These are phyloP conservation scores for Candida sakaeoensis DNA, from an alignment of 805 yeast genomes.

Conservation along the genomic window DNA sequence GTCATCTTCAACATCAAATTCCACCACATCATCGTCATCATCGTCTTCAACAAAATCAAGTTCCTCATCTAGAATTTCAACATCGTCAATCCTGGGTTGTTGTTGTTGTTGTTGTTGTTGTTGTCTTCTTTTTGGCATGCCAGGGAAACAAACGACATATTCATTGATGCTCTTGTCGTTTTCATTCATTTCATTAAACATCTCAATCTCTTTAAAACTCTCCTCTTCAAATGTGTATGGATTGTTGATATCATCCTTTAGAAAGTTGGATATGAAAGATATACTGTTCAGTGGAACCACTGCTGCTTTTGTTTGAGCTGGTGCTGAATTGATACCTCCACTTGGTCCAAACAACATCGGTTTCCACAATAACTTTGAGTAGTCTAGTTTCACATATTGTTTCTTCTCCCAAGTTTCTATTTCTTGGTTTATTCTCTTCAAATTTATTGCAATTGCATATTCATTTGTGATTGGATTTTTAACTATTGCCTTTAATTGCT, in stretches of 20 bases:
- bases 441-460: constrained; percentile 54
- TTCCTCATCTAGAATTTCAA: constrained; percentile 18
- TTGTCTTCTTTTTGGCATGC: constrained; percentile 15
- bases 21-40: constrained; percentile 15
- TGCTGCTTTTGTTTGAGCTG: constrained; percentile 30
- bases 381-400: constrained; percentile 48
- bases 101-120: constrained; percentile 2
- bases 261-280: constrained; percentile 52
- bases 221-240: constrained; percentile 57
- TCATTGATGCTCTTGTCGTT: constrained; percentile 17
- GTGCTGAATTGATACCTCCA: constrained; percentile 72
- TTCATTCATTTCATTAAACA: constrained; percentile 15
- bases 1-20: constrained; percentile 14
- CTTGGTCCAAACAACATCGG: constrained; percentile 82
- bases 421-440: constrained; percentile 37
- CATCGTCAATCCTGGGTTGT: constrained; percentile 9
- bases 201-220: constrained; percentile 45
- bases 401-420: constrained; percentile 53
- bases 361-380: constrained; percentile 66
- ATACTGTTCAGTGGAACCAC: constrained; percentile 43
- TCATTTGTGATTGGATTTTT: constrained; percentile 39
- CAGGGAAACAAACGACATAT: constrained; percentile 35
- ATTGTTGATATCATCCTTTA: constrained; percentile 67
- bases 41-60: constrained; percentile 12
- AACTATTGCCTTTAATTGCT: constrained; percentile 62